phyloP scores from a whole-genome alignment of 495 filamentous ascomycete genomes.

The Aspergillus avenaceus region DNA sequence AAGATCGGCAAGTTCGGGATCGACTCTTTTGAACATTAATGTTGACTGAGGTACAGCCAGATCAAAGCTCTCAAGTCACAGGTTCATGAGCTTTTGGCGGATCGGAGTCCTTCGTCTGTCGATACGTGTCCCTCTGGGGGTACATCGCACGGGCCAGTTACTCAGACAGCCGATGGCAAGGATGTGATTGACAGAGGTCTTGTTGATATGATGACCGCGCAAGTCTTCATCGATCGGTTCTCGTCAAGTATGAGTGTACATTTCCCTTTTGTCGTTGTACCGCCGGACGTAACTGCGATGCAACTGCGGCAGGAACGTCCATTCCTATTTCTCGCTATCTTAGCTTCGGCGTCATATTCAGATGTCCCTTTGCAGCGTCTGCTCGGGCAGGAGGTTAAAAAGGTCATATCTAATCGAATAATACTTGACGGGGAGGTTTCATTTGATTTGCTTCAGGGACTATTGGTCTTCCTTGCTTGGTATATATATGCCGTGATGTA shows the following conservation, averaged over 20 bases:
- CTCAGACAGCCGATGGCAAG: too few species aligned
- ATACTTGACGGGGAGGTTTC: slow-evolving; percentile 42
- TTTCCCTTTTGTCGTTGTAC: slow-evolving; percentile 34
- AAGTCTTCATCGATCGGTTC: slow-evolving; percentile 23
- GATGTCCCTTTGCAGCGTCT: slow-evolving; percentile 33
- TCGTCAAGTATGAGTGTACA: slow-evolving; percentile 13
- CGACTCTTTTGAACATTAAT: neutral
- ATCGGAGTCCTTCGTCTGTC: neutral
- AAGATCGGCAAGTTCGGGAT: slow-evolving; percentile 14
- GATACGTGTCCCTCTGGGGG: neutral
- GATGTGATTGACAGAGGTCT: slow-evolving; percentile 19
- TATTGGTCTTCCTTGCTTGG: slow-evolving; percentile 44
- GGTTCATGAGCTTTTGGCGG: slow-evolving; percentile 12
- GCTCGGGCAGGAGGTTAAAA: slow-evolving; percentile 34
- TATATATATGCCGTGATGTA: slow-evolving; percentile 12
- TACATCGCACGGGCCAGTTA: neutral
- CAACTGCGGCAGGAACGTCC: slow-evolving; percentile 14
- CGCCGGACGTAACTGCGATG: slow-evolving; percentile 1
- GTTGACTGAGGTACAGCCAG: slow-evolving; percentile 4
- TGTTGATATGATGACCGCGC: slow-evolving; percentile 11
- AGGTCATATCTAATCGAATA: slow-evolving; percentile 36
- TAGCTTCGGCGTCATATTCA: slow-evolving; percentile 35
- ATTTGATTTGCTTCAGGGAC: slow-evolving; percentile 46
- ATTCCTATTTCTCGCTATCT: slow-evolving; percentile 29
- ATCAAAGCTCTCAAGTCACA: slow-evolving; percentile 21